Conservation (phyloP, 2,329 filamentous ascomycete species). For the Colletotrichum trifolii region DNA sequence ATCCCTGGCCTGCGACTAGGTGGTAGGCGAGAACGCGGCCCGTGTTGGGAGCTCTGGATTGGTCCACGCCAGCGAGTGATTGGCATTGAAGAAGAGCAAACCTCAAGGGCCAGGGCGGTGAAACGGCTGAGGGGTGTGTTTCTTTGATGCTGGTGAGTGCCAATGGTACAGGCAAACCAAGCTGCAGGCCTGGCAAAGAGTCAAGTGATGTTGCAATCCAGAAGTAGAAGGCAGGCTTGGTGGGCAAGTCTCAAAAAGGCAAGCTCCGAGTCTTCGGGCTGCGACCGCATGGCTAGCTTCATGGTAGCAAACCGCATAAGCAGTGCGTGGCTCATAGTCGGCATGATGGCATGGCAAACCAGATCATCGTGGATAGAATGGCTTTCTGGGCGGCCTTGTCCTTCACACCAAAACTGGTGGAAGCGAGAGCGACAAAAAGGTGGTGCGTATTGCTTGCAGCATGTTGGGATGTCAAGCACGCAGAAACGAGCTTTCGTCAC, state of each 20-base stretch:
- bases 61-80: not conserved
- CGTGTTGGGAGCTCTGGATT: no score
- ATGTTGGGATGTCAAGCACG: not conserved
- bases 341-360: not conserved
- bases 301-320: conserved; percentile 15
- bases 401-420: not conserved
- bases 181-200: not conserved
- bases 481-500: not conserved
- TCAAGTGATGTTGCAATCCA: conserved; percentile 13
- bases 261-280: not conserved
- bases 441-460: not conserved
- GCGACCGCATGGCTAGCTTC: not conserved
- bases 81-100: not conserved
- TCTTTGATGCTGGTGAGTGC: not conserved
- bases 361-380: not conserved
- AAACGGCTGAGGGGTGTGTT: not conserved
- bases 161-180: not conserved
- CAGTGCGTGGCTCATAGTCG: not conserved
- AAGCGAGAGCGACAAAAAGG: not conserved
- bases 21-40: no score
- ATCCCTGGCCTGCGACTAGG: no score
- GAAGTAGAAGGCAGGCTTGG: not conserved
- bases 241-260: not conserved
- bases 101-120: not conserved
- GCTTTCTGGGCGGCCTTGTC: conserved; percentile 3